phyloP scores from a whole-genome alignment of 257 asterid species.

The Mentha longifolia region DNA sequence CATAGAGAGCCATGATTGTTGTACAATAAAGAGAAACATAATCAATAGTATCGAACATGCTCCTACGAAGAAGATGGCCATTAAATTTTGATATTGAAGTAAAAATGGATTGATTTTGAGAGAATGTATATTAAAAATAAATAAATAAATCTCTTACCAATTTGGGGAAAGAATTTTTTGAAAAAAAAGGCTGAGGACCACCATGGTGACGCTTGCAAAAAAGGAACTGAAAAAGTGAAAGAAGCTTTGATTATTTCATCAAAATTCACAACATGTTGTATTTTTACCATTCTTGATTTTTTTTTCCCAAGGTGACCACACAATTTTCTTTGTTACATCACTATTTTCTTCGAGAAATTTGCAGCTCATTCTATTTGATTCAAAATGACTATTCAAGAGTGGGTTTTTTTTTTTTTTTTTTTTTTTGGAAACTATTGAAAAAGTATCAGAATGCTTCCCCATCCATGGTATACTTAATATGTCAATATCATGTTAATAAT shows the following conservation, averaged over 20 bases:
- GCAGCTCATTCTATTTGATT: background rate
- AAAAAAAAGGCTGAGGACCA: background rate
- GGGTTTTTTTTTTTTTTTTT: too few relatives aligned
- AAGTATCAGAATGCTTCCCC: too few relatives aligned
- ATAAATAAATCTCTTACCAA: background rate
- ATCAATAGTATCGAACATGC: background rate
- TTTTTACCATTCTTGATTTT: background rate
- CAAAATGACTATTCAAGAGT: too few relatives aligned
- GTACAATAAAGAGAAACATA: background rate
- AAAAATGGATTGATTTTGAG: background rate
- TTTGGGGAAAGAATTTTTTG: background rate
- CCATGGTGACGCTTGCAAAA: background rate
- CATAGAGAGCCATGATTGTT: background rate
- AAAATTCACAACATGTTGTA: conserved; percentile 1
- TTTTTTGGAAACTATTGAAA: background rate
- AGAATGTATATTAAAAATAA: too few relatives aligned
- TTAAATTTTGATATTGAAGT: background rate
- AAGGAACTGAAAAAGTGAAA: conserved; percentile 8
- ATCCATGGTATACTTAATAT: too few relatives aligned
- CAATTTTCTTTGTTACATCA: background rate
- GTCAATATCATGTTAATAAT: too few relatives aligned
- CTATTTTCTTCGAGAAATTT: background rate
- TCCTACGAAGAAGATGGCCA: background rate
- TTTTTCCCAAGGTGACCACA: background rate
- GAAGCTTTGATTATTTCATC: background rate